Percentiles rank a stretch among this genome's conserved stretches.
Conservation (phyloP, 1,139 yeast genomes). For the Taphrina confusa region DNA sequence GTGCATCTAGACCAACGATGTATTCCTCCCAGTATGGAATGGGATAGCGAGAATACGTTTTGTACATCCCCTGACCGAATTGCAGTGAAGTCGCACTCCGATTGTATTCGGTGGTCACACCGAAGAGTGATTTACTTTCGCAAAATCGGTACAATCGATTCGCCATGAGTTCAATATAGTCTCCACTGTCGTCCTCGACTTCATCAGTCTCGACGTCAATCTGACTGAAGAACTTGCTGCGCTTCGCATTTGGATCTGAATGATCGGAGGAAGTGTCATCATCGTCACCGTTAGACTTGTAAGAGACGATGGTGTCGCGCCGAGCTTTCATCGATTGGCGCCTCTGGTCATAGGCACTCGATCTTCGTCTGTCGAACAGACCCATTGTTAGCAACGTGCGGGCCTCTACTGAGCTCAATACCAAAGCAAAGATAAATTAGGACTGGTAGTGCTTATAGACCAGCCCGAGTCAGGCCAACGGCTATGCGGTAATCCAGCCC, state of each 20-base stretch:
- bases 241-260: conserved; percentile 6
- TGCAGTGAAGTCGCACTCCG: conserved; percentile 9
- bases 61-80: conserved; percentile 11
- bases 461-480: no score
- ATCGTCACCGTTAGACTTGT: background rate
- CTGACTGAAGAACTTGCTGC: conserved; percentile 5
- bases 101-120: background rate
- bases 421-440: no score
- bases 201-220: conserved; percentile 7
- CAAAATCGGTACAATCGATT: conserved; percentile 12
- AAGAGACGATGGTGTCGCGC: conserved; percentile 3
- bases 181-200: conserved; percentile 19
- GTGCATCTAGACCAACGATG: conserved; percentile 13
- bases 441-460: no score
- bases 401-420: no score
- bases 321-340: conserved; percentile 9
- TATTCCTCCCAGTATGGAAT: conserved; percentile 15
- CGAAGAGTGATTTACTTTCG: conserved; percentile 13
- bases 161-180: conserved; percentile 20
- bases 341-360: background rate
- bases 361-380: conserved; percentile 7
- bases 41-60: conserved; percentile 10
- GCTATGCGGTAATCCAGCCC: no score
- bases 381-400: no score
- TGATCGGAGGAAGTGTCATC: background rate